A percentile compares a stretch with the other conserved stretches of the same genome.
phyloP scores from a whole-genome alignment of 1,139 yeast species.

The Nakaseomyces glabratus region DNA sequence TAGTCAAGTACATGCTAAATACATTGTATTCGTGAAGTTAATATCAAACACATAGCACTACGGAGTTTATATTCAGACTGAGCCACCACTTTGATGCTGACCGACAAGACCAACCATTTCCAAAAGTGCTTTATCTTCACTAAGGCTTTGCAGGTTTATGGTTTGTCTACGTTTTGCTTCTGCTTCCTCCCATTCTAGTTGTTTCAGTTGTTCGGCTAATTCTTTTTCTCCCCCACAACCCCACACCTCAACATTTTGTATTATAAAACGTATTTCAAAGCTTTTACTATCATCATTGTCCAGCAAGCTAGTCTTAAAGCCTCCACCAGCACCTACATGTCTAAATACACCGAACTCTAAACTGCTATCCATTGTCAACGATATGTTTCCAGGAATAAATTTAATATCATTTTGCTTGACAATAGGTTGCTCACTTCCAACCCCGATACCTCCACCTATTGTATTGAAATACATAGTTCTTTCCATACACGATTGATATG shows the following conservation, averaged over 20 bases:
- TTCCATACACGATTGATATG: conserved; percentile 35
- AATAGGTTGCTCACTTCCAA: conserved; percentile 61
- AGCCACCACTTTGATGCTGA: conserved; percentile 56
- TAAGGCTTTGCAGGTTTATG: conserved; percentile 54
- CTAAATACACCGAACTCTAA: conserved; percentile 77
- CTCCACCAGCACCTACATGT: conserved; percentile 50
- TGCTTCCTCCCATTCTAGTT: conserved; percentile 87
- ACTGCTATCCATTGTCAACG: conserved; percentile 66
- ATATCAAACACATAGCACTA: not conserved
- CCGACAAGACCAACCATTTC: conserved; percentile 92
- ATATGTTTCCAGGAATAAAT: conserved; percentile 56
- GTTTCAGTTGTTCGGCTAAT: conserved; percentile 61
- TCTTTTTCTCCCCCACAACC: conserved; percentile 79
- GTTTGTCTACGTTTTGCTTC: conserved; percentile 74
- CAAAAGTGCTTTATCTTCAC: conserved; percentile 76
- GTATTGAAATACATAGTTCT: conserved; percentile 52
- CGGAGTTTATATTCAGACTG: conserved; percentile 32
- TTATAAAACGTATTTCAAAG: conserved; percentile 62
- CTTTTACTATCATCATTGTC: conserved; percentile 17
- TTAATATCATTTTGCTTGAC: conserved; percentile 39
- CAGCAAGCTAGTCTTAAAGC: conserved; percentile 33
- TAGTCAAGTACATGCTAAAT: no score
- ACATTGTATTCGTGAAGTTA: no score
- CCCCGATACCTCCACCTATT: conserved; percentile 68
- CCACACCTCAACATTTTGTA: conserved; percentile 81